phyloP scores from a whole-genome alignment of 2,329 filamentous ascomycete species.

The Thermoascus crustaceus region DNA sequence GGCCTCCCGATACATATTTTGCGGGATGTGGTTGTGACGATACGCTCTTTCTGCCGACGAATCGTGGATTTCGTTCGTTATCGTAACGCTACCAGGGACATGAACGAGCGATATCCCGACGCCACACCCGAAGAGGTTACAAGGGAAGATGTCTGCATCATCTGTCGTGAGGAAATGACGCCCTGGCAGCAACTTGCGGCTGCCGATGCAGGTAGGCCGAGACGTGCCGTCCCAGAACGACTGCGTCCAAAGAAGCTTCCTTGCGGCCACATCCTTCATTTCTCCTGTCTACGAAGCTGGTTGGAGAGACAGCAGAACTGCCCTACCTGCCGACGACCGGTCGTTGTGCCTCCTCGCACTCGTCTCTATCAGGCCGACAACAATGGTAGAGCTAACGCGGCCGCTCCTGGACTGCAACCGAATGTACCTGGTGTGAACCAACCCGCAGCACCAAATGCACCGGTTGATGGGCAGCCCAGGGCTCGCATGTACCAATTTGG shows the following conservation, averaged over 20 bases:
- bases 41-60: conserved; percentile 81
- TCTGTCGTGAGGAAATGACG: conserved; percentile 92
- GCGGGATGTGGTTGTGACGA: conserved; percentile 88
- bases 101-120: conserved; percentile 85
- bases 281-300: conserved; percentile 93
- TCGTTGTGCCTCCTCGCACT: conserved; percentile 45
- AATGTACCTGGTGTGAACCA: conserved; percentile 29
- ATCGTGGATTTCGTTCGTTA: conserved; percentile 85
- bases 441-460: conserved; percentile 31
- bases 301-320: conserved; percentile 95
- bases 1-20: conserved; percentile 95
- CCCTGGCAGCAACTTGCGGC: conserved; percentile 56
- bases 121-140: conserved; percentile 78
- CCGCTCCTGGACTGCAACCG: conserved; percentile 16
- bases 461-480: conserved; percentile 33
- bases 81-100: conserved; percentile 82
- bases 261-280: conserved; percentile 90
- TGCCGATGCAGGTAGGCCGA: conserved; percentile 25
- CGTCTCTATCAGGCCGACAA: conserved; percentile 23
- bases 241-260: conserved; percentile 90
- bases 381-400: conserved; percentile 18
- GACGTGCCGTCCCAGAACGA: conserved; percentile 60
- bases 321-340: conserved; percentile 82
- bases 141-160: conserved; percentile 90
- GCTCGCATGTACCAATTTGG: conserved; percentile 64